Evolutionary conservation across 1,284 basidiomycete genomes (phyloP).

Genomic region (Stereum hirsutum): DNA sequence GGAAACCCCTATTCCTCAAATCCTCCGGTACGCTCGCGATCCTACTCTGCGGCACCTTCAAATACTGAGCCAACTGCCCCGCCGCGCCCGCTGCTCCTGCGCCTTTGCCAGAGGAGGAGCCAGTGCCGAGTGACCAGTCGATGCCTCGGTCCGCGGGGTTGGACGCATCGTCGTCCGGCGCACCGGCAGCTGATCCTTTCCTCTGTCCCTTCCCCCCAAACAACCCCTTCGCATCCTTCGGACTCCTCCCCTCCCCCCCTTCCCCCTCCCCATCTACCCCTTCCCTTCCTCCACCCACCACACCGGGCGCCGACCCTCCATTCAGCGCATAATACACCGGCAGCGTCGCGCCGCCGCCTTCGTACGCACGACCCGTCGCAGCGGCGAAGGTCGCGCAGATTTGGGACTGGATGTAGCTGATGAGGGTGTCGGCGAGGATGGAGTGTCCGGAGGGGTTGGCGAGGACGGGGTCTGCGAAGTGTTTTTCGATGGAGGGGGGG

Average conservation of each 20-base stretch:
- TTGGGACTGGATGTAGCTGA: conserved; percentile 82
- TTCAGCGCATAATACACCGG: conserved; percentile 30
- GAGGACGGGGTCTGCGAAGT: conserved; percentile 80
- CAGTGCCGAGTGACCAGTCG: too few relatives aligned
- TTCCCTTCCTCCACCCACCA: conserved; percentile 33
- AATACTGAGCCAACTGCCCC: conserved; percentile 20
- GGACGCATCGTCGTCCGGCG: conserved; percentile 15
- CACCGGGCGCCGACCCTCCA: conserved; percentile 15
- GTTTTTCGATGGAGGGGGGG: conserved; percentile 59
- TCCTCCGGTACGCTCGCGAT: conserved; percentile 66
- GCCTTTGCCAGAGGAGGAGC: too few relatives aligned
- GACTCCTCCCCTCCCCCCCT: conserved; percentile 20
- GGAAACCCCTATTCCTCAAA: conserved; percentile 41
- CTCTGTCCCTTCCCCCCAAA: conserved; percentile 69
- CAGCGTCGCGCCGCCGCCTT: conserved; percentile 53
- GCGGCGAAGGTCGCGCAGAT: conserved; percentile 76
- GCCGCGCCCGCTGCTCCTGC: conserved; percentile 15
- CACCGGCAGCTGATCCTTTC: conserved; percentile 41
- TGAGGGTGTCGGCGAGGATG: conserved; percentile 76
- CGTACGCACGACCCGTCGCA: conserved; percentile 32
- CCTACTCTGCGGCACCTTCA: conserved; percentile 61
- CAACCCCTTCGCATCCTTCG: conserved; percentile 42
- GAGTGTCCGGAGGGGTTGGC: conserved; percentile 76
- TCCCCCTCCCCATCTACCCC: conserved; percentile 63
- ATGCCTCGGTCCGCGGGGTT: conserved; percentile 11